phyloP scores from a whole-genome alignment of 306 rosid genomes.

The Lathyrus oleraceus region DNA sequence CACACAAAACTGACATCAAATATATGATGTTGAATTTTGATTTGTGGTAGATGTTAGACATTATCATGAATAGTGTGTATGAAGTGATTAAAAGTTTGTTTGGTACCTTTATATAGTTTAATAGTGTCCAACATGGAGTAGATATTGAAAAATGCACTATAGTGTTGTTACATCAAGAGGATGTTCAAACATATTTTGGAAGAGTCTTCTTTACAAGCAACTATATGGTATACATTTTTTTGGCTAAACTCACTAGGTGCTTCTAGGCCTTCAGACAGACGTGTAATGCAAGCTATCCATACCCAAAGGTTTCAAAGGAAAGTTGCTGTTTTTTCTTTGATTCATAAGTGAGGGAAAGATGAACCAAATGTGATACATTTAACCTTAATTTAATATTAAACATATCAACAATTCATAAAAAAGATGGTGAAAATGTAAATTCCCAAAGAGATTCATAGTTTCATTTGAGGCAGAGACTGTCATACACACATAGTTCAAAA shows the following conservation, averaged over 20 bases:
- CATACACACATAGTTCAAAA: too few relatives aligned
- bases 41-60: conserved; percentile 38
- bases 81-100: conserved; percentile 11
- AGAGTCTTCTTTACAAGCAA: conserved; percentile 12
- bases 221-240: not conserved
- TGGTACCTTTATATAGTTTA: conserved; percentile 34
- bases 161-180: conserved; percentile 43
- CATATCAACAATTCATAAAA: too few relatives aligned
- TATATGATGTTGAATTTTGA: conserved; percentile 39
- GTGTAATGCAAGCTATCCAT: conserved; percentile 13
- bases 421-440: too few relatives aligned
- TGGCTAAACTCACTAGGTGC: conserved; percentile 29
- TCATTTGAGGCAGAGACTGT: too few relatives aligned
- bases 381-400: too few relatives aligned
- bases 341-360: not conserved
- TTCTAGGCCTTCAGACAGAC: conserved; percentile 27
- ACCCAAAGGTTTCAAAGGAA: conserved; percentile 26
- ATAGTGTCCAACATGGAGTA: conserved; percentile 32
- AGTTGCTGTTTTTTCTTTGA: not conserved
- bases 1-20: conserved; percentile 27
- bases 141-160: conserved; percentile 21
- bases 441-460: too few relatives aligned
- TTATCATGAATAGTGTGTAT: conserved; percentile 33
- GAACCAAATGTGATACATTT: not conserved
- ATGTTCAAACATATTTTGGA: conserved; percentile 20